phyloP scores from a whole-genome alignment of 2,329 filamentous ascomycete species.

The Beauveria varroae region DNA sequence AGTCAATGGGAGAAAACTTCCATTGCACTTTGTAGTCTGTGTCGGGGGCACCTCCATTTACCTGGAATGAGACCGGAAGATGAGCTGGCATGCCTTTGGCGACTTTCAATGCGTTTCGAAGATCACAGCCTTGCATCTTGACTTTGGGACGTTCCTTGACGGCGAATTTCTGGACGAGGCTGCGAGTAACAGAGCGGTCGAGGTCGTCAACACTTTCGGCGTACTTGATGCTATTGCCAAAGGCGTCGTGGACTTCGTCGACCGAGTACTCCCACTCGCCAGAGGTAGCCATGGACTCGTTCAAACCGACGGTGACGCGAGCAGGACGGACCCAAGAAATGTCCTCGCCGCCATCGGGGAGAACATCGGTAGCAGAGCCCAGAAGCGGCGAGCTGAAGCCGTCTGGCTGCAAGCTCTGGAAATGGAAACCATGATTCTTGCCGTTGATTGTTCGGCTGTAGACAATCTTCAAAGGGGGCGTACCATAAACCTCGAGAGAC shows the following conservation, averaged over 20 bases:
- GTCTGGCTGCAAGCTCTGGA: constrained; percentile 89
- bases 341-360: constrained; percentile 57
- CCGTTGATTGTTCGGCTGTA: constrained; percentile 86
- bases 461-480: constrained; percentile 83
- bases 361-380: constrained; percentile 51
- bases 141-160: constrained; percentile 82
- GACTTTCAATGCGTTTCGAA: constrained; percentile 73
- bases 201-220: constrained; percentile 57
- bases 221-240: constrained; percentile 81
- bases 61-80: constrained; percentile 65
- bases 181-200: constrained; percentile 53
- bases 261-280: constrained; percentile 87
- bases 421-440: constrained; percentile 75
- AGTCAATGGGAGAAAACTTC: constrained; percentile 70
- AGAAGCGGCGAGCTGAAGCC: constrained; percentile 71
- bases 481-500: constrained; percentile 75
- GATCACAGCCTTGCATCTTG: constrained; percentile 66
- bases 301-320: constrained; percentile 71
- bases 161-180: constrained; percentile 67
- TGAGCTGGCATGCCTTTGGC: constrained; percentile 62
- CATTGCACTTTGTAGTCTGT: constrained; percentile 69
- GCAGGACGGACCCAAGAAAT: constrained; percentile 74
- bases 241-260: constrained; percentile 84
- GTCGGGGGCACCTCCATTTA: constrained; percentile 50
- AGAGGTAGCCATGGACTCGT: constrained; percentile 74